Base-by-base conservation (phyloP, 306 rosid species). In the Cucumis hystrix region DNA sequence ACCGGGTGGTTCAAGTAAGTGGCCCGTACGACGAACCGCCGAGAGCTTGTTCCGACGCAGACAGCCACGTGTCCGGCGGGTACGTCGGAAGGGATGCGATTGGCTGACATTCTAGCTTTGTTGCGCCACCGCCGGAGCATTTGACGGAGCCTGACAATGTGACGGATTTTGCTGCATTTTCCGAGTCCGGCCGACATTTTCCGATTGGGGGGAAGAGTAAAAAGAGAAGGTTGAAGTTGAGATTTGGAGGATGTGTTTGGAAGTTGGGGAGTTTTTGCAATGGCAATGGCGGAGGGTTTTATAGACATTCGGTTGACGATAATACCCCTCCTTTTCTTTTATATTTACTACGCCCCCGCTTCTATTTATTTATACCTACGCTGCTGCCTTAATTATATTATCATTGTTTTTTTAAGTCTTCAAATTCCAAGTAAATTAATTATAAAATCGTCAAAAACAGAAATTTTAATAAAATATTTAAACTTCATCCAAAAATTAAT, bases 31-130 rank as follows among this genome's bases (percentile, higher is more conserved):
- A 95, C 86, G 17, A 85, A 89, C 62, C 99, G 81, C 64, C 86
- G 87, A 79, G 66, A 79, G 65, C 80, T 83, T 30, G 66, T 61
- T 7, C 99, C 99, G 21, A 92, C 98, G 63, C 96, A 81, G 7
- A 95, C 91, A 1, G 99, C 99, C 75, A 95, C 89, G 91, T 92
- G 93, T 73, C 99, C 99, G 0, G 92, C 83, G 0, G 99, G 99
- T 1, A 95, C 98, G 75, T 95, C 99, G 2, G 96, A 82, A 20
- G 99, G 99, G 8, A 85, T 78, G 2, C 90, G 83, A 30, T 49
- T 87, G 23, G 90, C 89, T 0, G 97, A 90, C 71, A 81, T 82
- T 47, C 92, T 84, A 1, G 97, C 97, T 84, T 92, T 92, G 89
- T 83, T 87, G 79, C 99, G 90, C 99, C 99, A 95, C 79, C 90